Percentiles rank a stretch among this genome's conserved stretches.
phyloP scores from a whole-genome alignment of 225 moss, liverwort and hornwort genomes.

The Takakia lepidozioides region DNA sequence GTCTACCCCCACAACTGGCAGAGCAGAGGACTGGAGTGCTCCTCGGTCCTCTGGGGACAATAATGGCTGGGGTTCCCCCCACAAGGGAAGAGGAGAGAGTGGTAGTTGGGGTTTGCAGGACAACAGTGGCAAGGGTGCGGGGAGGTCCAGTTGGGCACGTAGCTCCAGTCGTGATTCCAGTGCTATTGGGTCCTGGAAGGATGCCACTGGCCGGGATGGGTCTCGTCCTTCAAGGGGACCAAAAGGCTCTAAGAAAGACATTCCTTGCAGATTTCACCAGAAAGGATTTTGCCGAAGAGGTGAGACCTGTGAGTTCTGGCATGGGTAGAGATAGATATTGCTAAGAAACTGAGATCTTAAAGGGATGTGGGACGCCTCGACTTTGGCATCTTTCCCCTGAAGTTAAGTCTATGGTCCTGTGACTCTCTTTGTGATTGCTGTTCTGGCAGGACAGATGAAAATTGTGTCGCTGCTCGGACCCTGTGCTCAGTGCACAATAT shows the following conservation, averaged over 20 bases:
- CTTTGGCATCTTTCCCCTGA: too few species aligned
- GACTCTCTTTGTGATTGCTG: too few species aligned
- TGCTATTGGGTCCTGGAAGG: slow-evolving; percentile 18
- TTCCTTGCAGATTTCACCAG: slow-evolving; percentile 74
- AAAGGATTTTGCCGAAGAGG: slow-evolving; percentile 96
- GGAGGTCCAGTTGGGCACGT: slow-evolving; percentile 32
- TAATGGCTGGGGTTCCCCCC: slow-evolving; percentile 45
- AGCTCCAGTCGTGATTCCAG: slow-evolving; percentile 43
- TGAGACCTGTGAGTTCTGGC: slow-evolving; percentile 91
- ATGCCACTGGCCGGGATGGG: slow-evolving; percentile 23
- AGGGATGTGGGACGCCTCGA: too few species aligned
- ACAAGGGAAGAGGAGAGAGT: slow-evolving; percentile 28
- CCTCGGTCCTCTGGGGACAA: slow-evolving; percentile 36
- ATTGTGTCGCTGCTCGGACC: too few species aligned
- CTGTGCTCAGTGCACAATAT: too few species aligned
- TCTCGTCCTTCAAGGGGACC: slow-evolving; percentile 32
- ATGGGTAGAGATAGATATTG: slow-evolving; percentile 32
- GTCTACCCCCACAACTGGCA: slow-evolving; percentile 30
- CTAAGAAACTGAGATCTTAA: too few species aligned
- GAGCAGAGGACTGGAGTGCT: slow-evolving; percentile 40
- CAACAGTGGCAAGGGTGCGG: slow-evolving; percentile 29
- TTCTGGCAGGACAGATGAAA: too few species aligned
- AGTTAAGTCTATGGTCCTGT: too few species aligned
- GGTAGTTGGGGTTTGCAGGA: slow-evolving; percentile 34
- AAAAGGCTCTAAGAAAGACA: slow-evolving; percentile 63